phyloP scores from a whole-genome alignment of 805 yeast species.

The Candida ponderosae region DNA sequence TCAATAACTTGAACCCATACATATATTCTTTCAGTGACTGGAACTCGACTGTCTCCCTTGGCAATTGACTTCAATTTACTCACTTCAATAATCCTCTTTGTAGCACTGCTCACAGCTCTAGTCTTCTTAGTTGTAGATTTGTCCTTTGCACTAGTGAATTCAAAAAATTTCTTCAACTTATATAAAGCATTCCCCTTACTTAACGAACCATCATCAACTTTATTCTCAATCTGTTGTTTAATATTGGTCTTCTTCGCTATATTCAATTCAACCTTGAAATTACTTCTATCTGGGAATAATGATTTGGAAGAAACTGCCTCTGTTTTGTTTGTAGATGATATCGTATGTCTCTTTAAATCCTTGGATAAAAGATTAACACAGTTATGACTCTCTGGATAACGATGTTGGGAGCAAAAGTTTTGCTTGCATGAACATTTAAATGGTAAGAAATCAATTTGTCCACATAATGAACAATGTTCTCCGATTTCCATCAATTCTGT shows the following conservation, averaged over 20 bases:
- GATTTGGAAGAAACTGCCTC: conserved; percentile 1
- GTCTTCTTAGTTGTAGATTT: conserved; percentile 4
- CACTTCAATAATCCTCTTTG: conserved; percentile 15
- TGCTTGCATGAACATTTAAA: conserved; percentile 18
- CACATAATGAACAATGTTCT: conserved; percentile 21
- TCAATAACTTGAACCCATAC: conserved; percentile 19
- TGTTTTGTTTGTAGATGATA: neutral
- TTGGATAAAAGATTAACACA: too few relatives aligned
- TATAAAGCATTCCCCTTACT: conserved; percentile 8
- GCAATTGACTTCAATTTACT: conserved; percentile 13
- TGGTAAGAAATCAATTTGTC: conserved; percentile 21
- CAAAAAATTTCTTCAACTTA: conserved; percentile 14
- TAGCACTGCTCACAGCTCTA: conserved; percentile 4
- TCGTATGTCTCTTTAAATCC: neutral
- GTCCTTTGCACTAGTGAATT: neutral
- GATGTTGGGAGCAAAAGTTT: conserved; percentile 16
- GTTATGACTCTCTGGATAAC: conserved; percentile 16
- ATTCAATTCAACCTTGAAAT: conserved; percentile 11
- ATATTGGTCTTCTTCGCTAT: conserved; percentile 11
- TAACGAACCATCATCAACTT: neutral
- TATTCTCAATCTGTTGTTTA: conserved; percentile 1
- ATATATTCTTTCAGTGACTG: conserved; percentile 11
- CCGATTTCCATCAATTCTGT: conserved; percentile 22
- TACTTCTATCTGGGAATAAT: conserved; percentile 18
- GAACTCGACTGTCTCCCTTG: conserved; percentile 16